Percentiles rank a stretch among this genome's conserved stretches.
Conservation (phyloP, 257 asterid genomes). For the Solanum medicagineum region DNA sequence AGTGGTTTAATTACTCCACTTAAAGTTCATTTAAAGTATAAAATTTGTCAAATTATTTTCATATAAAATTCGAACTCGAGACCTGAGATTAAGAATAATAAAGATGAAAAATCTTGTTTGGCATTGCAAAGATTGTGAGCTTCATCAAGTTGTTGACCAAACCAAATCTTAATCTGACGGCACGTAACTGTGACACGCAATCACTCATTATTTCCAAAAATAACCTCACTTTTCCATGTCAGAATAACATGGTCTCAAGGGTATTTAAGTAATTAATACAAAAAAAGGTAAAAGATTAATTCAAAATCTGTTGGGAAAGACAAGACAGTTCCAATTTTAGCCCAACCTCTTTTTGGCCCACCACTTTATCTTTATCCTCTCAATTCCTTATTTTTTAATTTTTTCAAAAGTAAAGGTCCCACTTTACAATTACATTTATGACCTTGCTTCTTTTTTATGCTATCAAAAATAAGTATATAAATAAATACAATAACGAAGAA, state of each 20-base stretch:
- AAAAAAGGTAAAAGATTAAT: background rate
- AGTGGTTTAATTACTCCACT: rapidly evolving
- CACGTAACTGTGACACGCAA: background rate
- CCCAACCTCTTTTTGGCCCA: slow-evolving; percentile 1
- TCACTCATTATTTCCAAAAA: background rate
- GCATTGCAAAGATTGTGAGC: background rate
- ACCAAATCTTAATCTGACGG: background rate
- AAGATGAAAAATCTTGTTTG: background rate
- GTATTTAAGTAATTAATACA: background rate
- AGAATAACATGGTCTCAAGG: background rate
- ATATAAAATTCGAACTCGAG: rapidly evolving
- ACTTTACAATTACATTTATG: background rate
- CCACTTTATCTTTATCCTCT: slow-evolving; percentile 1
- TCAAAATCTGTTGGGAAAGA: background rate
- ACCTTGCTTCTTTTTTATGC: background rate
- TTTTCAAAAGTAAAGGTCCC: background rate
- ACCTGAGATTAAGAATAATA: background rate
- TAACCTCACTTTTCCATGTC: background rate
- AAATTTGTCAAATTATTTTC: background rate
- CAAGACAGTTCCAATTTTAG: slow-evolving; percentile 1
- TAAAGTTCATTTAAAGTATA: background rate
- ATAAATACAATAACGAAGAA: too few species aligned
- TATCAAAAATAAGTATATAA: background rate
- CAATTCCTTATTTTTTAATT: background rate
- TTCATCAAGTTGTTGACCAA: slow-evolving; percentile 21